phyloP scores from a whole-genome alignment of 2,329 filamentous ascomycete genomes.

The Colletotrichum godetiae region DNA sequence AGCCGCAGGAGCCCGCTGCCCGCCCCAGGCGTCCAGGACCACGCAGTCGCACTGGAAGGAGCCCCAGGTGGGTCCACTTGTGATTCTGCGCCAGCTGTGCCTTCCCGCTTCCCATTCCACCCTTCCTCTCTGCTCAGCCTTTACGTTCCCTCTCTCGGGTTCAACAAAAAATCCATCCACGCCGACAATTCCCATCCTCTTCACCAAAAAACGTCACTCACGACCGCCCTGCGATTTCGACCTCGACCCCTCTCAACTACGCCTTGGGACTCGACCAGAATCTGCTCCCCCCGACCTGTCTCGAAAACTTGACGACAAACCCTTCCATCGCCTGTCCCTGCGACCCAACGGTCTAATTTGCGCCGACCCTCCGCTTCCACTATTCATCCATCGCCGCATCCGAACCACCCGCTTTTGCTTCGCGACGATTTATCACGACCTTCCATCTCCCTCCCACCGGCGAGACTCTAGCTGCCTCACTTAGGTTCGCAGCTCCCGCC shows the following conservation, averaged over 20 bases:
- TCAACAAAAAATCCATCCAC: conserved; percentile 18
- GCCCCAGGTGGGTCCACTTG: background rate
- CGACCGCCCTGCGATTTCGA: background rate
- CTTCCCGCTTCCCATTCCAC: background rate
- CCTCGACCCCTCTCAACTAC: background rate
- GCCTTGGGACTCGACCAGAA: background rate
- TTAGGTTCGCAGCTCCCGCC: background rate
- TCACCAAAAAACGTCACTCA: conserved; percentile 5
- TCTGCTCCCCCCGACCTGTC: background rate
- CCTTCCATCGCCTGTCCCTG: background rate
- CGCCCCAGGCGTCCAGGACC: too few relatives aligned
- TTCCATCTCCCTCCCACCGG: background rate
- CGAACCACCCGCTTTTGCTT: conserved; percentile 30
- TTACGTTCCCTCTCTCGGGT: conserved; percentile 2
- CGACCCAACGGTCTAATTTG: conserved; percentile 27
- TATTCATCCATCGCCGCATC: conserved; percentile 17
- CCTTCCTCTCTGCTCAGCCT: background rate
- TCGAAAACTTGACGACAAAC: background rate
- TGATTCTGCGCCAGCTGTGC: background rate
- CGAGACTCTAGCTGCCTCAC: background rate
- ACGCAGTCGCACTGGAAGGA: background rate
- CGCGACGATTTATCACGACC: background rate
- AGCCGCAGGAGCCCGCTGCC: background rate
- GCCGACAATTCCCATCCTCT: background rate
- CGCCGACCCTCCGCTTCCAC: conserved; percentile 28